These are phyloP conservation scores for Termitomyces sp. DNA, from an alignment of 768 basidiomycete species.

Conservation along the genomic window DNA sequence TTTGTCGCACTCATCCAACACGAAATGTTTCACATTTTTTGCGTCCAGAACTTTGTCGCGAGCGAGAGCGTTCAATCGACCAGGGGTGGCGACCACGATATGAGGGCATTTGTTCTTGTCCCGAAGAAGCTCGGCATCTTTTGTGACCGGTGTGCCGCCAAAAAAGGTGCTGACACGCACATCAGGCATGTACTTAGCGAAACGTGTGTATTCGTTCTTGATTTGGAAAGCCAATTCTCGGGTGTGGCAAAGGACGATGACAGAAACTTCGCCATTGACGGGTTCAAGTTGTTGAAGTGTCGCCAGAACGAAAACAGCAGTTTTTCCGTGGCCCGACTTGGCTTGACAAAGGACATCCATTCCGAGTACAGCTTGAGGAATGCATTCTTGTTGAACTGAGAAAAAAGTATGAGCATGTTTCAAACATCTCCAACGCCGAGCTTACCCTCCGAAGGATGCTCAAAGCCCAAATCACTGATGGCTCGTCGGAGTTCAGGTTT, in stretches of 20 bases:
- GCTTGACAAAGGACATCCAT: conserved; percentile 99
- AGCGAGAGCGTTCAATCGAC: conserved; percentile 92
- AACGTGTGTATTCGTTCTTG: conserved; percentile 99
- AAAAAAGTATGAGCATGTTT: neutral
- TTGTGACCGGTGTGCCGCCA: conserved; percentile 91
- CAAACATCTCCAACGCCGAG: neutral
- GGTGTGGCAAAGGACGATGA: conserved; percentile 97
- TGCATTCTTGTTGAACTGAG: conserved; percentile 98
- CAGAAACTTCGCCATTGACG: conserved; percentile 96
- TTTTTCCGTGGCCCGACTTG: conserved; percentile 98
- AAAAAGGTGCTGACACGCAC: conserved; percentile 98
- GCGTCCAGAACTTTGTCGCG: conserved; percentile 95
- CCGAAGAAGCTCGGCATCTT: conserved; percentile 90
- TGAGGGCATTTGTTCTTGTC: conserved; percentile 98
- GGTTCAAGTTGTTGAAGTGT: conserved; percentile 98
- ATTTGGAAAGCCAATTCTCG: conserved; percentile 99
- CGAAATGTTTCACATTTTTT: conserved; percentile 98
- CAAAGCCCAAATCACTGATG: conserved; percentile 99
- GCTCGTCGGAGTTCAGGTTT: conserved; percentile 97
- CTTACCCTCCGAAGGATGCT: conserved; percentile 98
- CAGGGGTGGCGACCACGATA: conserved; percentile 97
- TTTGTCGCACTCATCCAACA: conserved; percentile 99
- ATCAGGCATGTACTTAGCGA: conserved; percentile 99
- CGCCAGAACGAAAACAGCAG: conserved; percentile 97
- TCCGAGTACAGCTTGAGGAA: conserved; percentile 97